Conservation (phyloP, 2,329 filamentous ascomycete genomes). For the Coleophoma crateriformis region DNA sequence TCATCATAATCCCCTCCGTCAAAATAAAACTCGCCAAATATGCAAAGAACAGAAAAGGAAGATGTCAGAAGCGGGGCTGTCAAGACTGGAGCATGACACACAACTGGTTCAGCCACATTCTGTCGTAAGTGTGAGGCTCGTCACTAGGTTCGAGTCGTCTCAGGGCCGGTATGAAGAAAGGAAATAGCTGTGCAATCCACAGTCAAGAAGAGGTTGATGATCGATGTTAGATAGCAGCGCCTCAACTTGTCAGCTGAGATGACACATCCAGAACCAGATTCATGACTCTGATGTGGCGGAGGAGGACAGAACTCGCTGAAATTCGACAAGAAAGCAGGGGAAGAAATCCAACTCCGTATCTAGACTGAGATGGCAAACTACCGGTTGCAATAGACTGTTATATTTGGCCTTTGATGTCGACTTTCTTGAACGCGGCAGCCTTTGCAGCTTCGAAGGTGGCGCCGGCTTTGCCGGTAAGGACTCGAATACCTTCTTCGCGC, state of each 20-base stretch:
- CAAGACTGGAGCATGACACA: not conserved
- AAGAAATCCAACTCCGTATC: not conserved
- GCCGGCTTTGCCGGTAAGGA: constrained; percentile 70
- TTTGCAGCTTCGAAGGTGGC: constrained; percentile 69
- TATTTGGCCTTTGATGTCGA: constrained; percentile 98
- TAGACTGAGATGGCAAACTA: not conserved
- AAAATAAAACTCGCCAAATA: not conserved
- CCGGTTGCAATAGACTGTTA: constrained; percentile 28
- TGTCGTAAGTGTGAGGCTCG: not conserved
- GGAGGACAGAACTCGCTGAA: not conserved
- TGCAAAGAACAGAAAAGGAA: not conserved
- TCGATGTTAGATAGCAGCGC: not conserved
- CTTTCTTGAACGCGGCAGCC: constrained; percentile 69
- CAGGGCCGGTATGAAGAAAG: not conserved
- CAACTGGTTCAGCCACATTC: not conserved
- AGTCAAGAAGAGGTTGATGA: too few species aligned
- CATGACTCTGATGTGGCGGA: not conserved
- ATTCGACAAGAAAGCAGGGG: constrained; percentile 1
- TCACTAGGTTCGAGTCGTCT: constrained; percentile 3
- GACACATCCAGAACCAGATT: not conserved
- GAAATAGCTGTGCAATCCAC: not conserved
- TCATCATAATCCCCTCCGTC: not conserved
- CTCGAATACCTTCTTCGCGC: constrained; percentile 65
- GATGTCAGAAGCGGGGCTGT: not conserved
- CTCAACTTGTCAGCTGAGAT: not conserved